Percentiles rank a stretch among this genome's conserved stretches.
Evolutionary conservation across 352 stramenopile genomes (phyloP).

Genomic region (Discostella stelligera): DNA sequence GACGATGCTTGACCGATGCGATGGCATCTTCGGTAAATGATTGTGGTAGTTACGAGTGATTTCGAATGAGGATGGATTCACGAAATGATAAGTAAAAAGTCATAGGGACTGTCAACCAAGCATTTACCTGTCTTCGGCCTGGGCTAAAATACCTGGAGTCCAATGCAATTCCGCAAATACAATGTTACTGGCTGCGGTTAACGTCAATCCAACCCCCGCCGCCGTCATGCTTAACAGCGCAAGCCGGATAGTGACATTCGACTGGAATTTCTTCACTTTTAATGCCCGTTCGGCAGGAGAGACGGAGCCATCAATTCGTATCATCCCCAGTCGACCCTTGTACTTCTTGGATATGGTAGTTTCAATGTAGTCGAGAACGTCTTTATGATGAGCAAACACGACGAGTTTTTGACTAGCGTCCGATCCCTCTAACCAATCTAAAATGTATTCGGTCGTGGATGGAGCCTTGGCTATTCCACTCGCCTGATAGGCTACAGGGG

Average conservation of each 20-base stretch:
- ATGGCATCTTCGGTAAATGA: conserved; percentile 56
- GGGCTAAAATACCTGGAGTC: conserved; percentile 77
- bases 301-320: conserved; percentile 81
- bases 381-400: conserved; percentile 81
- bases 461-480: conserved; percentile 69
- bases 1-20: conserved; percentile 75
- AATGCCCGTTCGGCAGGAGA: conserved; percentile 59
- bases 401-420: conserved; percentile 75
- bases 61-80: background rate
- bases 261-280: conserved; percentile 80
- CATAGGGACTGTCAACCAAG: no score
- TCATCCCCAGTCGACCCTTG: conserved; percentile 60
- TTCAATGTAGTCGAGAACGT: conserved; percentile 77
- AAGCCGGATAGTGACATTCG: conserved; percentile 56
- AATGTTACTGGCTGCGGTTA: conserved; percentile 79
- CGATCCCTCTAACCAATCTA: conserved; percentile 70
- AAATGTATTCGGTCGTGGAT: conserved; percentile 62
- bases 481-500: conserved; percentile 61
- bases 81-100: no score
- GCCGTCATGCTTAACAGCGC: conserved; percentile 79
- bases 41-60: background rate
- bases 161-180: conserved; percentile 82
- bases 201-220: conserved; percentile 76
- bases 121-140: conserved; percentile 75
- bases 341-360: conserved; percentile 50